Evolutionary conservation across 345 rosid genomes (phyloP).

Genomic region (Gossypium sturtianum): DNA sequence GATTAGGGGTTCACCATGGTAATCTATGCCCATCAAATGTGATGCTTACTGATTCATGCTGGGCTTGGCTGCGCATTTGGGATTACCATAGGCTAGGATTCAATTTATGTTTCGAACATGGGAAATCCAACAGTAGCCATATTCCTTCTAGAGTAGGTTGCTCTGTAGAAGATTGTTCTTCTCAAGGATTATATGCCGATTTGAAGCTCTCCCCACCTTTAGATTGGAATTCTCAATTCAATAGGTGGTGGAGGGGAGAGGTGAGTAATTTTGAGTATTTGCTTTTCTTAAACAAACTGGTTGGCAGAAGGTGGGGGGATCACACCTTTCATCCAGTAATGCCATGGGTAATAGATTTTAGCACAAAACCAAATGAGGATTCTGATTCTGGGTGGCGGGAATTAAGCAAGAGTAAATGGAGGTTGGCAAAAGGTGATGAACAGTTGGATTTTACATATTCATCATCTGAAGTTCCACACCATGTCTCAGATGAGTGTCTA

Average conservation of each 20-base stretch:
- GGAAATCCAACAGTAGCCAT: conserved; percentile 8
- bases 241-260: conserved; percentile 86
- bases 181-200: conserved; percentile 53
- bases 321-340: conserved; percentile 83
- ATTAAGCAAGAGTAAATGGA: conserved; percentile 93
- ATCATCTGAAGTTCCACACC: conserved; percentile 89
- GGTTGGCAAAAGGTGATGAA: conserved; percentile 94
- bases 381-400: conserved; percentile 85
- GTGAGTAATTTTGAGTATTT: conserved; percentile 83
- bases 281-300: conserved; percentile 69
- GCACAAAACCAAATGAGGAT: conserved; percentile 62
- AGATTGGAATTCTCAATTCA: conserved; percentile 64
- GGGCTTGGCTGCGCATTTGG: conserved; percentile 64
- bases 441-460: conserved; percentile 92
- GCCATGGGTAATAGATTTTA: conserved; percentile 98
- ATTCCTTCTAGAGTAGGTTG: conserved; percentile 30
- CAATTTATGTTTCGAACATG: conserved; percentile 19
- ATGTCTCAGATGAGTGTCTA: conserved; percentile 95
- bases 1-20: conserved; percentile 60
- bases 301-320: conserved; percentile 98
- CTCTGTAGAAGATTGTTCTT: conserved; percentile 47
- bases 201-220: conserved; percentile 46
- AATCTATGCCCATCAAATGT: conserved; percentile 63
- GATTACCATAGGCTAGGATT: conserved; percentile 30
- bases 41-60: conserved; percentile 57